Evolutionary conservation across 352 stramenopile genomes (phyloP), one percentile per base, ranked within the genome.

Genomic region (Globisporangium perplexum): DNA sequence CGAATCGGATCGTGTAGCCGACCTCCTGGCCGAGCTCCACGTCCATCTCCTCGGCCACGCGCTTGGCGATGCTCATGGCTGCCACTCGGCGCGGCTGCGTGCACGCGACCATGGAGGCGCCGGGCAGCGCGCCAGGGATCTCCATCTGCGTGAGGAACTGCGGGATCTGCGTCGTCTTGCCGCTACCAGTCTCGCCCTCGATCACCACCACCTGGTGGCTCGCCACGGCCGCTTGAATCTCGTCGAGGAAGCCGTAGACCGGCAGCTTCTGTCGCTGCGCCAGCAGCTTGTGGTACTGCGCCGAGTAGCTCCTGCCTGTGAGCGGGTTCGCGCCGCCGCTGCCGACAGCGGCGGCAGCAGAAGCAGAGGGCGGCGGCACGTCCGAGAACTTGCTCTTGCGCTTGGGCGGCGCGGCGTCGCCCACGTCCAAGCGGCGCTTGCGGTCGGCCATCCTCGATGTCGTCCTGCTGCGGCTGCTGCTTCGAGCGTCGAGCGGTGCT

Each of bases 1-100:
- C 97, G 69, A 99, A 99, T 50, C 97, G 96, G 74, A 99, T 99
- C 12, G 95, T 98, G 70, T 99, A 99, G 18, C 97, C 97, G 4
- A 99, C 97, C 64, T 99, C 88, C 54, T 97, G 68, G 17, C 97
- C 97, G 18, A 99, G 74, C 51, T 88, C 69, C 7, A 99, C 97
- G 68, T 99, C 96, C 93, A 99, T 98, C 69, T 99, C 97, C 55
- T 99, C 96, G 0, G 97, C 92, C 11, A 99, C 97, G 63, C 97
- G 96, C 60, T 92, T 88, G 23, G 97, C 97, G 60, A 99, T 98
- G 62, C 81, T 97, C 67, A 98, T 99, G 18, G 97, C 97, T 2
- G 97, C 97, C 36, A 99, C 97, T 66, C 97, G 83, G 47, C 97
- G 86, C 15, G 97, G 97, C 74, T 99, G 97, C 35, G 97, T 99